Evolutionary conservation across 2,329 filamentous ascomycete genomes (phyloP), one percentile per base, ranked within the genome.

Genomic region (Rosellinia necatrix): DNA sequence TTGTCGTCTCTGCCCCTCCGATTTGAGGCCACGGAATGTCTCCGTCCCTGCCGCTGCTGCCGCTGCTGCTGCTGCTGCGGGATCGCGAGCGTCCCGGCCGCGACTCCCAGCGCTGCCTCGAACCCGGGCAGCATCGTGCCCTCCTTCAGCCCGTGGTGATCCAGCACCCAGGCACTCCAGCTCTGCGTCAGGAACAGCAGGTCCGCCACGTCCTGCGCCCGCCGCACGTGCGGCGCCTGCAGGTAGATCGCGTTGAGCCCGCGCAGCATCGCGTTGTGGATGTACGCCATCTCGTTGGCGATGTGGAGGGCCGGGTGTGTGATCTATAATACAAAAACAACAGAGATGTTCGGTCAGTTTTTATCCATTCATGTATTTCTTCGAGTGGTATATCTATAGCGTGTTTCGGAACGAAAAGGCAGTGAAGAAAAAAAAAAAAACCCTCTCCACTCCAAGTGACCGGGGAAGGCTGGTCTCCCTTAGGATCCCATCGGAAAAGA

Each of bases 241-340:
- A 73, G 64, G 56, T 68, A 73, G 15, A 75, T 67, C 12, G 70
- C 66, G 60, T 75, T 75, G 8, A 75, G 64, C 10, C 67, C 69
- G 21, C 72, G 70, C 17, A 75, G 61, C 58, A 74, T 66, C 15
- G 67, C 63, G 54, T 75, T 75, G 62, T 75, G 72, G 10, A 68
- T 62, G 25, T 70, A 57, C 1, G 66, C 61, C 54, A 74, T 67
- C 46, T 74, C 71, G 38, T 70, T 69, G 15, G 70, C 70, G 27
- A 71, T 66, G 47, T 69, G 58, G 2, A 65, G 54, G 9, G 65
- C 64, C 12, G 67, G 59, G 42, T 68, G 66, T 8, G 59, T 58
- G 43, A 66, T 61, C 68, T 70, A 19, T n/a, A n/a, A n/a, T n/a
- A n/a, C n/a, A n/a, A n/a, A n/a, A n/a, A n/a, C n/a, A n/a, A n/a